Evolutionary conservation across 1,284 basidiomycete genomes (phyloP).

Genomic region (Microbotryum scabiosae): DNA sequence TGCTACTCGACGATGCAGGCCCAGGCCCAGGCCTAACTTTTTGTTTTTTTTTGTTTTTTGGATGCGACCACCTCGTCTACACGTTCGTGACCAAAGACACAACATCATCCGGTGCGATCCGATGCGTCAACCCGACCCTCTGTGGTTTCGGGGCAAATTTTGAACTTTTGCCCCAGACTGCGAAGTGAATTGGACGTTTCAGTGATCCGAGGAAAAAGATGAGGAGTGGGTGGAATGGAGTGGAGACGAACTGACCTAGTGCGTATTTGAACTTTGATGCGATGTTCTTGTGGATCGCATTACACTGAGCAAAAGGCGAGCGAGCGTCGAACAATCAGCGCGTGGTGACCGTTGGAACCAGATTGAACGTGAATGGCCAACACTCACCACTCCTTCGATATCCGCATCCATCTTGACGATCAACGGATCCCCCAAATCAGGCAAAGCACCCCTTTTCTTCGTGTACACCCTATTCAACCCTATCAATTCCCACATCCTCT

Average conservation of each 20-base stretch:
- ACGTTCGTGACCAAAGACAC: constrained; percentile 24
- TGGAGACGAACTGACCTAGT: constrained; percentile 48
- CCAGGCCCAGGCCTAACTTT: too few species aligned
- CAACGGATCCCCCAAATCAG: constrained; percentile 81
- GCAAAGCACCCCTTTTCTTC: constrained; percentile 87
- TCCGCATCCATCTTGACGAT: constrained; percentile 85
- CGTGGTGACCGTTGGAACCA: background rate
- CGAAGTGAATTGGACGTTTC: too few species aligned
- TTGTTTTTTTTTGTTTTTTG: too few species aligned
- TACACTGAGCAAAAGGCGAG: constrained; percentile 54
- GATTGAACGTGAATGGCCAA: constrained; percentile 4
- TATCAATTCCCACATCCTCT: constrained; percentile 69
- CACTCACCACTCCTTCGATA: constrained; percentile 58
- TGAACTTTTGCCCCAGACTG: constrained; percentile 30
- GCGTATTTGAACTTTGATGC: constrained; percentile 46
- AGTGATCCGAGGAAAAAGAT: constrained; percentile 43
- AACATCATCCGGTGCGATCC: constrained; percentile 83
- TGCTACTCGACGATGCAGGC: too few species aligned
- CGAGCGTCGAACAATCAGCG: background rate
- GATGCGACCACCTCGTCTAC: background rate
- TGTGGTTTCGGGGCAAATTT: constrained; percentile 70
- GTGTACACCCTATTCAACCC: constrained; percentile 57
- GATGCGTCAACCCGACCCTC: constrained; percentile 75
- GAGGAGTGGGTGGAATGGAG: constrained; percentile 51
- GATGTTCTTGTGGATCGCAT: constrained; percentile 43